Evolutionary conservation across 73 alveolate species (phyloP).

Genomic region (Paraurostyla sp.): DNA sequence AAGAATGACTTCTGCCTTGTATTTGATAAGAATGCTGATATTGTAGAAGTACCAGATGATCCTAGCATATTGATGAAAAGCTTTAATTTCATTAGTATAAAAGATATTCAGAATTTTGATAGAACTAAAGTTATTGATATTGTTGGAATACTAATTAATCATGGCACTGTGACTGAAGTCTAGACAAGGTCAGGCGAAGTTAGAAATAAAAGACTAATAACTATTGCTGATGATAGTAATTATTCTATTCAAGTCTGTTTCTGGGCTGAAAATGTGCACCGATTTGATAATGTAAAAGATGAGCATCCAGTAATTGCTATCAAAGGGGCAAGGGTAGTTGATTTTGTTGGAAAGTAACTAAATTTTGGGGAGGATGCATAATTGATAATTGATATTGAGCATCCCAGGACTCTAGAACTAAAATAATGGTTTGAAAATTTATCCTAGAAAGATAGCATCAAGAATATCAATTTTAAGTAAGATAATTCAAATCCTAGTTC

Average conservation of each 20-base stretch:
- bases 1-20: constrained; percentile 66
- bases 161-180: neutral
- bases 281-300: constrained; percentile 8
- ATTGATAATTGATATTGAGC: constrained; percentile 1
- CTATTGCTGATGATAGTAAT: constrained; percentile 61
- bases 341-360: constrained; percentile 55
- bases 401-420: constrained; percentile 40
- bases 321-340: constrained; percentile 67
- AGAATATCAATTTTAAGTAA: neutral
- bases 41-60: constrained; percentile 63
- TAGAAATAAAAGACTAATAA: constrained; percentile 24
- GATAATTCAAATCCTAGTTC: neutral
- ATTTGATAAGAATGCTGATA: constrained; percentile 57
- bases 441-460: constrained; percentile 2
- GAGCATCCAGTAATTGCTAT: constrained; percentile 36
- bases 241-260: constrained; percentile 45
- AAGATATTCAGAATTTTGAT: constrained; percentile 29
- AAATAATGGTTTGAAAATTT: constrained; percentile 53
- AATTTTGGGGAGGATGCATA: constrained; percentile 54
- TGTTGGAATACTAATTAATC: constrained; percentile 42
- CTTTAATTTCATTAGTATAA: constrained; percentile 16
- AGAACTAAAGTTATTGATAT: constrained; percentile 34
- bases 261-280: constrained; percentile 61
- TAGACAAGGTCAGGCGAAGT: constrained; percentile 12
- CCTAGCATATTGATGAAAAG: constrained; percentile 7